These are phyloP conservation scores for Penicillium atrosanguineum DNA, from an alignment of 495 filamentous ascomycete species.

Conservation along the genomic window DNA sequence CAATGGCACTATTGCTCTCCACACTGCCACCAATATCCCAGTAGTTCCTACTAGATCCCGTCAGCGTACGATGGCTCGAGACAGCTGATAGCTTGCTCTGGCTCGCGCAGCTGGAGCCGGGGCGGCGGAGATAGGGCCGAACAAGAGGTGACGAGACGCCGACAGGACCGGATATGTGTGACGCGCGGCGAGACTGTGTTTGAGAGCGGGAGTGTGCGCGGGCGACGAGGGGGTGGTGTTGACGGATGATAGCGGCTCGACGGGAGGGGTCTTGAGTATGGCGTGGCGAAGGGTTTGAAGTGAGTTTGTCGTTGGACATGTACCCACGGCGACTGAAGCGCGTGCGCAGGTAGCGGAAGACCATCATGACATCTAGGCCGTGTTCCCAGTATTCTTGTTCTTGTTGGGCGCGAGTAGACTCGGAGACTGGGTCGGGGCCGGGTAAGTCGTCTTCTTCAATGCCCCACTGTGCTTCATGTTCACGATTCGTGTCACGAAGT, in stretches of 20 bases:
- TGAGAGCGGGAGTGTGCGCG: constrained; percentile 46
- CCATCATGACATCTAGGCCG: constrained; percentile 77
- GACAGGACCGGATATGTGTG: constrained; percentile 45
- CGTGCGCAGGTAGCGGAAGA: constrained; percentile 80
- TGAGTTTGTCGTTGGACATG: constrained; percentile 35
- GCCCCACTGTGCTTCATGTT: constrained; percentile 63
- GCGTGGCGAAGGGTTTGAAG: constrained; percentile 33
- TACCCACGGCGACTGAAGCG: constrained; percentile 59
- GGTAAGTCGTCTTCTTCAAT: constrained; percentile 58
- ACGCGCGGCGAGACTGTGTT: constrained; percentile 52
- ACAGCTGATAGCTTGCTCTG: constrained; percentile 65
- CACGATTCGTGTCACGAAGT: constrained; percentile 35
- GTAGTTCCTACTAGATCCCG: constrained; percentile 69
- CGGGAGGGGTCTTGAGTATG: constrained; percentile 63
- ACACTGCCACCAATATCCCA: constrained; percentile 85
- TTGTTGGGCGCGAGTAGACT: constrained; percentile 34
- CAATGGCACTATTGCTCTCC: constrained; percentile 68
- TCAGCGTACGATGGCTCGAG: constrained; percentile 51
- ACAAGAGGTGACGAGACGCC: constrained; percentile 41
- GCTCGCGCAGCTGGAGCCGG: constrained; percentile 70
- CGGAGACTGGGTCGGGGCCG: constrained; percentile 28
- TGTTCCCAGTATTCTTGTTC: constrained; percentile 83
- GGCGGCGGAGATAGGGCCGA: constrained; percentile 49
- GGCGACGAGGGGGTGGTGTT: constrained; percentile 80
- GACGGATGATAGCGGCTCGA: constrained; percentile 76